Conservation (phyloP, 208 protist genomes). For the Tritrichomonas foetus region DNA sequence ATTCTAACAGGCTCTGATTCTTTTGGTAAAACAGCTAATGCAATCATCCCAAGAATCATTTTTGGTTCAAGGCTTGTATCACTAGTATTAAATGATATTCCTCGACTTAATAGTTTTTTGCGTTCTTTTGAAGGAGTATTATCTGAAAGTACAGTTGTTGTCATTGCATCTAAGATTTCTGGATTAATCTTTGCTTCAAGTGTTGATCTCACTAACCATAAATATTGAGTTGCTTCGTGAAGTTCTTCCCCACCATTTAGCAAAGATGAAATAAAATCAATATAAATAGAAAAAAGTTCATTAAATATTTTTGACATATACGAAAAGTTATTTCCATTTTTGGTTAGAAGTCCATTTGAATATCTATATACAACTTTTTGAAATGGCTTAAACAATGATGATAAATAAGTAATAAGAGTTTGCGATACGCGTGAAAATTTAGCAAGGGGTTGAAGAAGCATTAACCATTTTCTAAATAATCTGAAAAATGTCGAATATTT, state of each 20-base stretch:
- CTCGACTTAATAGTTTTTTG: background rate
- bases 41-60: too few relatives aligned
- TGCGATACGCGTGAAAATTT: background rate
- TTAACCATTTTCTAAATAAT: constrained; percentile 32
- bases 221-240: background rate
- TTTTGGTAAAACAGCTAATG: background rate
- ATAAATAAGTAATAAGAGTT: background rate
- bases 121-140: background rate
- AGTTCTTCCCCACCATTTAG: background rate
- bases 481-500: background rate
- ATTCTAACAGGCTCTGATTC: background rate
- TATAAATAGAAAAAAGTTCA: background rate
- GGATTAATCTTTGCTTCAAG: background rate
- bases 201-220: background rate
- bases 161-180: background rate
- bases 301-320: background rate
- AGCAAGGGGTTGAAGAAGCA: background rate
- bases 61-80: too few relatives aligned
- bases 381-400: background rate
- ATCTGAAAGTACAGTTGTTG: background rate
- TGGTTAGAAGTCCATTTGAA: background rate
- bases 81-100: too few relatives aligned
- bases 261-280: background rate
- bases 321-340: background rate
- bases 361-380: background rate